Percentiles rank a stretch among this genome's conserved stretches.
phyloP scores from a whole-genome alignment of 805 yeast species.

The Starmerella scarabaei region DNA sequence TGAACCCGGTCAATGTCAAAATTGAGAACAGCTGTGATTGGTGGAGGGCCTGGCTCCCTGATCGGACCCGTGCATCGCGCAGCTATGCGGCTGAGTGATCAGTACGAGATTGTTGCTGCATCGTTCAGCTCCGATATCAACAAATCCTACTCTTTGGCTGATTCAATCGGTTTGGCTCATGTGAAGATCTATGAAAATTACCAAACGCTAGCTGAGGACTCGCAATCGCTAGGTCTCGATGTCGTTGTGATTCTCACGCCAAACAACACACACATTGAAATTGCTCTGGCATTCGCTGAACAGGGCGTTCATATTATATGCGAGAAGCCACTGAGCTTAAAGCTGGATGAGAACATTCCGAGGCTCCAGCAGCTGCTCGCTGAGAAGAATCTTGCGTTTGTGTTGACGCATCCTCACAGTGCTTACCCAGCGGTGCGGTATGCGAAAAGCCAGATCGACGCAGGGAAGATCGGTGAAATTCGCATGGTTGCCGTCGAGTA shows the following conservation, averaged over 20 bases:
- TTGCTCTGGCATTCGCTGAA: conserved; percentile 1
- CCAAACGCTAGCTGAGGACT: not conserved
- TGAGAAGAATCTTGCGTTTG: not conserved
- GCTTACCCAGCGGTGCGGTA: conserved; percentile 1
- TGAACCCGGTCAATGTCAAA: not conserved
- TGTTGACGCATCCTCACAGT: conserved; percentile 3
- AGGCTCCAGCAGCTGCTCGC: not conserved
- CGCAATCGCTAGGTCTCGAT: not conserved
- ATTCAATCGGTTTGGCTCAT: not conserved
- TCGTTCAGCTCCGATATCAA: conserved; percentile 1
- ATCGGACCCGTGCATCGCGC: conserved; percentile 8
- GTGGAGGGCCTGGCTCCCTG: conserved; percentile 7
- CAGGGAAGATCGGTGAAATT: conserved; percentile 3
- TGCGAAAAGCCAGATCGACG: not conserved
- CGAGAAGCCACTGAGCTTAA: conserved; percentile 5
- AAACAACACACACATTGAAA: conserved; percentile 1
- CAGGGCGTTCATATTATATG: conserved; percentile 5
- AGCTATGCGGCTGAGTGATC: conserved; percentile 2
- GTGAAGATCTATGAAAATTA: not conserved
- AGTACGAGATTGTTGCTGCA: conserved; percentile 4
- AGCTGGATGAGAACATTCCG: not conserved
- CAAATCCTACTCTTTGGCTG: not conserved
- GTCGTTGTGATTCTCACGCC: conserved; percentile 5
- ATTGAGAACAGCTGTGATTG: conserved; percentile 3
- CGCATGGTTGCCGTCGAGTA: conserved; percentile 4